Evolutionary conservation across 805 yeast genomes (phyloP).

Genomic region (Metschnikowia anglica): DNA sequence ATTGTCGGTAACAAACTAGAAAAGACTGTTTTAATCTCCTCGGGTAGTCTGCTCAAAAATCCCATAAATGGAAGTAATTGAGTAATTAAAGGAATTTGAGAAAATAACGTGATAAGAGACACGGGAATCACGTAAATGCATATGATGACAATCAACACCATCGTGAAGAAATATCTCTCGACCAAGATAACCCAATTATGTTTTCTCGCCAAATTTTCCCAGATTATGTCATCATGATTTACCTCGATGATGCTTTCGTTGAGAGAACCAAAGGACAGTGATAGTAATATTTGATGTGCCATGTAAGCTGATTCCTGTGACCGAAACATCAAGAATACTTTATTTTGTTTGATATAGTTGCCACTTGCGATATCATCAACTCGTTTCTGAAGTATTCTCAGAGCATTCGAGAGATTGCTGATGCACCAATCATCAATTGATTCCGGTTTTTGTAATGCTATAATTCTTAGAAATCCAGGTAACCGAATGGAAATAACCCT

Average conservation of each 20-base stretch:
- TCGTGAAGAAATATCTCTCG: slow-evolving; percentile 45
- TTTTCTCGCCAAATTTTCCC: slow-evolving; percentile 57
- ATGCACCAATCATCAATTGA: slow-evolving; percentile 31
- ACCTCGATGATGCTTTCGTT: slow-evolving; percentile 50
- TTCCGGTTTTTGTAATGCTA: slow-evolving; percentile 24
- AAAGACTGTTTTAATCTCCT: slow-evolving; percentile 49
- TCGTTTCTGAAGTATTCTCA: slow-evolving; percentile 8
- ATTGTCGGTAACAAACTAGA: slow-evolving; percentile 69
- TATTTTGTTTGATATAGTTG: slow-evolving; percentile 31
- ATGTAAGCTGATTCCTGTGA: slow-evolving; percentile 57
- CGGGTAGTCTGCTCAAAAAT: slow-evolving; percentile 58
- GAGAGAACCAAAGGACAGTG: slow-evolving; percentile 41
- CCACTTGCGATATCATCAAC: slow-evolving; percentile 19
- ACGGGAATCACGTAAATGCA: slow-evolving; percentile 77
- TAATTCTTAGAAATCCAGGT: slow-evolving; percentile 31
- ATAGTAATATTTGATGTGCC: slow-evolving; percentile 57
- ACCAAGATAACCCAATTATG: slow-evolving; percentile 37
- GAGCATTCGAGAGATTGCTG: slow-evolving; percentile 18
- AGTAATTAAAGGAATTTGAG: slow-evolving; percentile 69
- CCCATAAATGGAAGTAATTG: slow-evolving; percentile 58
- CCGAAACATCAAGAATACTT: slow-evolving; percentile 63
- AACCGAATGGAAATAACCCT: slow-evolving; percentile 23
- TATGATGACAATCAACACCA: slow-evolving; percentile 45
- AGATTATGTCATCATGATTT: slow-evolving; percentile 65
- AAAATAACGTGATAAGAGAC: slow-evolving; percentile 70